These are phyloP conservation scores for Monosporascus sp. DNA, from an alignment of 2,329 filamentous ascomycete species.

Conservation along the genomic window DNA sequence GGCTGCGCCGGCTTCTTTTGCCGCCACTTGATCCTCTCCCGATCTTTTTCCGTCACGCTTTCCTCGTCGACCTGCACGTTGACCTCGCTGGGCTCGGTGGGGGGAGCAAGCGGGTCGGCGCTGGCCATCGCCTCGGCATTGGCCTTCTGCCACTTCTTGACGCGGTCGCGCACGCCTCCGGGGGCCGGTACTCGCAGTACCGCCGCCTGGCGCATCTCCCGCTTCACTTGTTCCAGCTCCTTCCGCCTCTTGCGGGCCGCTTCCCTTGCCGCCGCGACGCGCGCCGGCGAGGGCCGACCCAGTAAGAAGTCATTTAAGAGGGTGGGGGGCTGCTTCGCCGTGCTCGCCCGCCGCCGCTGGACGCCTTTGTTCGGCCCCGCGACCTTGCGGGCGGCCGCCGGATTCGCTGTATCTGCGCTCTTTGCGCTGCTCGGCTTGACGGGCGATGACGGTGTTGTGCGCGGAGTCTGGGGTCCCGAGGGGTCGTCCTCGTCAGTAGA, in stretches of 20 bases:
- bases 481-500: constrained; percentile 25
- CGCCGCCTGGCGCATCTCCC: constrained; percentile 54
- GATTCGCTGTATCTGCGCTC: constrained; percentile 8
- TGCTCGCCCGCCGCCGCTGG: constrained; percentile 22
- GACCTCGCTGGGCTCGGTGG: constrained; percentile 57
- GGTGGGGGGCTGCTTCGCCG: constrained; percentile 20
- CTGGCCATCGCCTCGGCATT: constrained; percentile 60
- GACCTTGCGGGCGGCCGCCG: constrained; percentile 5
- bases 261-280: constrained; percentile 41
- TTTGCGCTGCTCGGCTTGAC: constrained; percentile 14
- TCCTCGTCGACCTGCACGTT: constrained; percentile 54
- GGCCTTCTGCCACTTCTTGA: constrained; percentile 78
- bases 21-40: constrained; percentile 50
- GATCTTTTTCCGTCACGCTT: constrained; percentile 57
- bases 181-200: constrained; percentile 57
- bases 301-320: constrained; percentile 27
- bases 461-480: constrained; percentile 19
- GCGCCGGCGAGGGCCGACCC: constrained; percentile 39
- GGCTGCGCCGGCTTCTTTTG: constrained; percentile 36
- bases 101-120: constrained; percentile 45
- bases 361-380: constrained; percentile 13
- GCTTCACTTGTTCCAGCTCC: constrained; percentile 55
- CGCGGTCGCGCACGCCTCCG: constrained; percentile 68
- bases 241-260: constrained; percentile 44
- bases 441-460: constrained; percentile 4